A percentile compares a stretch with the other conserved stretches of the same genome.
Evolutionary conservation across 2,329 filamentous ascomycete species (phyloP).

Genomic region (Chalaropsis ovoidea): DNA sequence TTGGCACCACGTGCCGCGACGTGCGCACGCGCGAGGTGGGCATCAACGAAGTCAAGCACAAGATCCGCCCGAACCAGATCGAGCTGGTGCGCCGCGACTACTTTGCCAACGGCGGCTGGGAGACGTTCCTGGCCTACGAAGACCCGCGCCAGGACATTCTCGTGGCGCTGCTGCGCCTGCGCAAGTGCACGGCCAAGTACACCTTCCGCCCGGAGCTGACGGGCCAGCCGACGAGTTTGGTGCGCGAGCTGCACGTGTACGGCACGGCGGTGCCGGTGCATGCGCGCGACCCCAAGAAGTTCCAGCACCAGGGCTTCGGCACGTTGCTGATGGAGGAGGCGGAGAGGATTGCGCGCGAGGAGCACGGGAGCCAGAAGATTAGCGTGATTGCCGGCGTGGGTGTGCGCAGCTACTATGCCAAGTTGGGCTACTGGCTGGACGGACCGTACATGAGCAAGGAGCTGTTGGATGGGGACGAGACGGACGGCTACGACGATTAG

Average conservation of each 20-base stretch:
- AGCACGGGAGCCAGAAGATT: conserved; percentile 89
- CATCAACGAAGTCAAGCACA: conserved; percentile 98
- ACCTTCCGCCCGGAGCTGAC: conserved; percentile 83
- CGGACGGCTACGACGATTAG: conserved; percentile 20
- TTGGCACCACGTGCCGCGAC: conserved; percentile 91
- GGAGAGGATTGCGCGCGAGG: conserved; percentile 84
- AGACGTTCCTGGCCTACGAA: conserved; percentile 95
- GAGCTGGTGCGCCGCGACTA: conserved; percentile 93
- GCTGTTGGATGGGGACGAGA: not conserved
- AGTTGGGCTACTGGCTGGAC: conserved; percentile 86
- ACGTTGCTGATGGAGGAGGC: conserved; percentile 97
- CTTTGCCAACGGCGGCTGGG: conserved; percentile 90
- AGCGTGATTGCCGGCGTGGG: conserved; percentile 97
- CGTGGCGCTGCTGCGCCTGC: conserved; percentile 75
- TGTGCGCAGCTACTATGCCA: conserved; percentile 87
- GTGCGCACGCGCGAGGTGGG: conserved; percentile 94
- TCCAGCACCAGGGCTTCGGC: conserved; percentile 96
- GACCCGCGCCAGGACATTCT: conserved; percentile 98
- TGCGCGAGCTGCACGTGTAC: conserved; percentile 92
- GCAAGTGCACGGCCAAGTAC: conserved; percentile 84
- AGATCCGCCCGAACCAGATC: conserved; percentile 91
- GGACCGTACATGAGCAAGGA: conserved; percentile 68
- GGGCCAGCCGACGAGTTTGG: conserved; percentile 79
- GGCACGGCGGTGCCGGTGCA: conserved; percentile 96
- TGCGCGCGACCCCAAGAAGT: conserved; percentile 87